Base-by-base conservation (phyloP, 306 rosid genomes). In the Betula pendula region DNA sequence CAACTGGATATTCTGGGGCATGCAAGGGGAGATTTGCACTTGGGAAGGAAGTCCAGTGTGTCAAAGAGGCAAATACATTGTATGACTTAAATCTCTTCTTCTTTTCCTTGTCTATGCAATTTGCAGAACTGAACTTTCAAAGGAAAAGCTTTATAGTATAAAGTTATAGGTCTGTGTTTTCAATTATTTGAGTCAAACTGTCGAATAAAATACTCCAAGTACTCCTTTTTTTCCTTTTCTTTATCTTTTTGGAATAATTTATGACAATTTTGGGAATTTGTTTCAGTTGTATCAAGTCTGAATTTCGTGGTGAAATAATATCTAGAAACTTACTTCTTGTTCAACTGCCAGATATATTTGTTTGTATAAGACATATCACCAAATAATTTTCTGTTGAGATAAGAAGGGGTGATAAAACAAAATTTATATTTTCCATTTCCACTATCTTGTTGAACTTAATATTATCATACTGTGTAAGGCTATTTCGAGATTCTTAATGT, bases 1-100 rank as follows among this genome's bases (percentile, higher is more conserved):
- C 68, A 62, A 29, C 68, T 62, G 24, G 22, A 62, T 31, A 31
- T 33, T 62, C 44, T 31, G 68, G 24, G 68, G 44, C 20, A 24
- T 56, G 62, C 42, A 15, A 13, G 42, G 16, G 43, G 42, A 31
- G 19, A 20, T 14, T 14, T 29, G 68, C 5, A 5, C 3, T 15
- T 62, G 68, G 22, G 42, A 62, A 62, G 68, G 42, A 62, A 62
- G 38, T 62, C 68, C 44, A 62, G 68, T 33, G 22, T 31, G 12
- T 31, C 68, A 62, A 33, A 62, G 42, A 62, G 68, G 22, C 2
- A 62, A 33, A 29, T 29, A 62, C 24, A 31, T 29, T 62, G 68
- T 31, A 62, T 0, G 44, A 62, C 14, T 29, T 17, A 62, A 33
- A 62, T 62, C 42, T 62, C 68, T 16, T 62, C 20, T 33, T 33